Conservation (phyloP, 768 basidiomycete genomes). For the Rhodotorula toruloides region DNA sequence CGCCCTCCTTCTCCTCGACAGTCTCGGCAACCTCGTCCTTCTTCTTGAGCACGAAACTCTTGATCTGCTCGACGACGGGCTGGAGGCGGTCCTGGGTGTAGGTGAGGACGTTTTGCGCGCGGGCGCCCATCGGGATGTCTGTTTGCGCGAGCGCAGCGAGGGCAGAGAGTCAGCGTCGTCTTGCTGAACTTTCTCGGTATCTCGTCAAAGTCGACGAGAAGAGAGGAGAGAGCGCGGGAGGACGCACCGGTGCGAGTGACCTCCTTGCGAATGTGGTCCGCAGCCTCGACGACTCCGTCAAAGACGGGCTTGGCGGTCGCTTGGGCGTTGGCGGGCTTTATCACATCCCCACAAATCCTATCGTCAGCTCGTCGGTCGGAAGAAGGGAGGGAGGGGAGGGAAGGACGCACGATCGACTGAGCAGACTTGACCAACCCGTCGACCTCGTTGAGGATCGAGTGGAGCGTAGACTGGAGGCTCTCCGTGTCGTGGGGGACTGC, state of each 20-base stretch:
- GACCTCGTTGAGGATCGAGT: conserved; percentile 6
- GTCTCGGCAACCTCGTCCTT: conserved; percentile 8
- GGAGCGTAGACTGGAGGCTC: conserved; percentile 15
- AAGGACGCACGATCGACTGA: conserved; percentile 11
- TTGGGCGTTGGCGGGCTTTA: conserved; percentile 19
- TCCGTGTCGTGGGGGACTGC: conserved; percentile 29
- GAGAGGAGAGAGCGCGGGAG: not conserved
- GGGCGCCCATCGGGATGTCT: conserved; percentile 19
- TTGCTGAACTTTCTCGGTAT: not conserved
- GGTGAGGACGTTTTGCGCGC: conserved; percentile 14
- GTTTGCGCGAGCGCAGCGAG: not conserved
- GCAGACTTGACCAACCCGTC: conserved; percentile 16
- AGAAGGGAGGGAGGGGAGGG: not conserved
- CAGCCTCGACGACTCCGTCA: conserved; percentile 7
- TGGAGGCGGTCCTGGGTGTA: conserved; percentile 28
- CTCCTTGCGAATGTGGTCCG: conserved; percentile 17
- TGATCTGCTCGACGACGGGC: conserved; percentile 20
- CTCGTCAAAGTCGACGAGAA: not conserved
- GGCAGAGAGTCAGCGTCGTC: not conserved
- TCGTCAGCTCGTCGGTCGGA: not conserved
- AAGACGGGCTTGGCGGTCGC: conserved; percentile 15
- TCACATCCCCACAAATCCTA: not conserved
- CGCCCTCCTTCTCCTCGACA: conserved; percentile 3
- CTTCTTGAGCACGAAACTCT: conserved; percentile 15
- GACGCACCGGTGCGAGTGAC: conserved; percentile 4